These are phyloP conservation scores for Eruca vesicaria DNA, from an alignment of 441 rosid species.

Conservation along the genomic window DNA sequence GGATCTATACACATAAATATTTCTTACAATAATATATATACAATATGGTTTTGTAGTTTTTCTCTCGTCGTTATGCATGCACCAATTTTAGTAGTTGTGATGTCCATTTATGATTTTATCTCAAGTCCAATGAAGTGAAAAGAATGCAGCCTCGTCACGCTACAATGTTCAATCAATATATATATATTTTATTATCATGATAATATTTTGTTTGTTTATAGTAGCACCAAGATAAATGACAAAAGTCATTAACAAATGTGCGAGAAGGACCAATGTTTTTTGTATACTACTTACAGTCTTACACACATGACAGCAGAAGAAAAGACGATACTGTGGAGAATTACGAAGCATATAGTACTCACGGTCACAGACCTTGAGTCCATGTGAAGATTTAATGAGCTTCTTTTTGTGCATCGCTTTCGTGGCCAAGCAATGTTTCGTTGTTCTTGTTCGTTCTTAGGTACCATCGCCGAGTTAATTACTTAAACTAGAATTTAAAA, in stretches of 20 bases:
- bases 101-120: conserved; percentile 11
- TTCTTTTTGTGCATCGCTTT: conserved; percentile 28
- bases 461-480: conserved; percentile 19
- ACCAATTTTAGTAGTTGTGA: conserved; percentile 2
- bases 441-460: conserved; percentile 26
- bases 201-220: neutral
- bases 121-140: neutral
- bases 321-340: neutral
- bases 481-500: neutral
- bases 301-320: neutral
- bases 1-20: neutral
- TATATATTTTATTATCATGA: neutral
- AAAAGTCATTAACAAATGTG: neutral
- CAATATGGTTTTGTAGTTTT: neutral
- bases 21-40: neutral
- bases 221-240: neutral
- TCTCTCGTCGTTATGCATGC: conserved; percentile 21
- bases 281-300: neutral
- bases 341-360: neutral
- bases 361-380: neutral
- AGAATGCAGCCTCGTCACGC: neutral
- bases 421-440: conserved; percentile 21
- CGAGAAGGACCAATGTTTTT: neutral
- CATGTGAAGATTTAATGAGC: conserved; percentile 26
- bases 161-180: neutral